Base-by-base conservation (phyloP, 2,329 filamentous ascomycete genomes). In the Colletotrichum sp. region DNA sequence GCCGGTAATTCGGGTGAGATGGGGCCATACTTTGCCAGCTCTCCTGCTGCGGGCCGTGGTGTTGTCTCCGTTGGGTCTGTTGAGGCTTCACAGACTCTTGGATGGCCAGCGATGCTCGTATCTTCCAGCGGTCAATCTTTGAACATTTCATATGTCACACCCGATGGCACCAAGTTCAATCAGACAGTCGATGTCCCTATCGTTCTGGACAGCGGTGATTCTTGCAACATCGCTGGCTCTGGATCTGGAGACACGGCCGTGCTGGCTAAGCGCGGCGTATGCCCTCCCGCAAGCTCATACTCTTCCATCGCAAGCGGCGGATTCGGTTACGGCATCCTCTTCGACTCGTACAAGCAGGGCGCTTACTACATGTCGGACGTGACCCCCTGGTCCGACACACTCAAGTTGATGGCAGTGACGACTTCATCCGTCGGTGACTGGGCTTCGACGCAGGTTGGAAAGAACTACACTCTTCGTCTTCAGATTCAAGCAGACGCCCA, bases 321-420 rank as follows among this genome's bases (percentile, higher is more conserved):
- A 18, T 79, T 72, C 28, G 69, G 75, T 6, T 79, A 72, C 36
- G 55, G 52, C 8, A 62, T 79, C 39, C 59, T 71, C 28, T 79
- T 76, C 18, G 78, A 79, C 69, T 71, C 77, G 2, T 79, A 78
- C 69, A 77, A 79, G 65, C 78, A 79, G 24, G 78, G 77, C 18
- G 77, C 78, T n/a, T 77, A 69, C 21, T 79, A 79, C 69, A 30
- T 66, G 62, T 15, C 28, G 8, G 69, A 67, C 2, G 62, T 72
- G 18, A 16, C 30, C 10, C 13, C 49, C 13, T 59, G 49, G 69
- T 64, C 69, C 24, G 67, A 70, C 34, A 59, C 24, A 15, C 63
- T 59, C 16, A 70, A n/a, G 30, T 36, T 79, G n/a, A 75, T 77
- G 44, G 78, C 71, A 8, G 49, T 78, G 7, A 78, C 77, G 0